Base-by-base conservation (phyloP, 306 rosid genomes). In the Inga leiocalycina region DNA sequence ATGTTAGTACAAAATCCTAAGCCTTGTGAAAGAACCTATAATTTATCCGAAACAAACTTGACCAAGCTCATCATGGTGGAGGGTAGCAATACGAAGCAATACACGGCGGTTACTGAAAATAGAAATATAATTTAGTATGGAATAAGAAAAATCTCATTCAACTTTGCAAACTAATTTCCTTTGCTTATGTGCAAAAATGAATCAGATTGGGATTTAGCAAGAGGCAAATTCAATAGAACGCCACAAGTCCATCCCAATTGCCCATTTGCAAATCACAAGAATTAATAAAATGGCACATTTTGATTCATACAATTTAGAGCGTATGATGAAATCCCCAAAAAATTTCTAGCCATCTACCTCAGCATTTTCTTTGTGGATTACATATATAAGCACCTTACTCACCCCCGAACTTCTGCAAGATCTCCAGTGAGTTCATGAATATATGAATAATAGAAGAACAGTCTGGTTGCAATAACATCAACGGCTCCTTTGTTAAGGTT, bases 31-130 rank as follows among this genome's bases (percentile, higher is more conserved):
- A 76, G 61, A 64, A 24, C 66, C 71, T 20, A 37, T 10, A 52
- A 17, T 57, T 34, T 35, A 61, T 67, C 12, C 59, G 76, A 80
- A 84, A 85, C 80, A 79, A 84, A 96, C 99, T 98, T 96, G 99
- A 71, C 99, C 99, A 93, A 96, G 79, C 90, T 96, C 99, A 83
- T 96, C 99, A 91, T 81, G 99, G 79, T 97, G 99, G 56, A 94
- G 82, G 64, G 99, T 96, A 77, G 99, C 97, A 86, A 92, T 91
- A 30, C 95, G 93, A 77, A 94, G 99, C 85, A 96, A 92, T 6
- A 93, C 90, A 80, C 94, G 97, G 73, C 94, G 98, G 81, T 88
- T 91, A 37, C 99, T 96, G 96, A 82, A 52, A 78, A 73, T 15
- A 27, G 10, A 24, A 73, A 19, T 27, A 11, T 39, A 43, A 71